phyloP scores from a whole-genome alignment of 2,329 filamentous ascomycete species.

The Alternaria ventricosa region DNA sequence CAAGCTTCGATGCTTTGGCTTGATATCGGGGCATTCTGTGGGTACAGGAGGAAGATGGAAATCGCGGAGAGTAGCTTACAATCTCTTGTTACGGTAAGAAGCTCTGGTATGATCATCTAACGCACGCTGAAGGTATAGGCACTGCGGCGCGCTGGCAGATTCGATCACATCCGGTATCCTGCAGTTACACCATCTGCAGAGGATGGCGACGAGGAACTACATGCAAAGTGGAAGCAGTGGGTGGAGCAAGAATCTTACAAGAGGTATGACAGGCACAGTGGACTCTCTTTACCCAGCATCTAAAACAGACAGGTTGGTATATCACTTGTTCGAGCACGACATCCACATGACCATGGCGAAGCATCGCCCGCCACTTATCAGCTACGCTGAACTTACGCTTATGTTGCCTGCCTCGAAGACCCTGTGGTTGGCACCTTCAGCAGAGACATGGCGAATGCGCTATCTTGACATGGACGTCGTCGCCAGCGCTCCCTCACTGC shows the following conservation, averaged over 20 bases:
- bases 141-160: constrained; percentile 62
- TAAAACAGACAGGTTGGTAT: constrained; percentile 17
- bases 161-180: constrained; percentile 54
- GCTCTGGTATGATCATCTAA: not conserved
- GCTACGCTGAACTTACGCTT: constrained; percentile 70
- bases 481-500: constrained; percentile 10
- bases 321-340: constrained; percentile 30
- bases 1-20: constrained; percentile 60
- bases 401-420: constrained; percentile 67
- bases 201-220: constrained; percentile 53
- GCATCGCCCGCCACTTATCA: constrained; percentile 61
- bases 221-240: constrained; percentile 70
- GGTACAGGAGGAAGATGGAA: constrained; percentile 63
- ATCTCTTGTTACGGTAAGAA: constrained; percentile 51
- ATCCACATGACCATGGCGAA: constrained; percentile 29
- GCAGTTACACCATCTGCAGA: not conserved
- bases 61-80: constrained; percentile 63
- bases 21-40: constrained; percentile 63
- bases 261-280: not conserved
- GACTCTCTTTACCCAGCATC: not conserved
- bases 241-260: constrained; percentile 70
- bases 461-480: constrained; percentile 23
- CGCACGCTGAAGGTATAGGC: constrained; percentile 34
- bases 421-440: constrained; percentile 69
- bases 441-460: constrained; percentile 68